Conservation (phyloP, 2,329 filamentous ascomycete species). For the Sclerotinia trifoliorum region DNA sequence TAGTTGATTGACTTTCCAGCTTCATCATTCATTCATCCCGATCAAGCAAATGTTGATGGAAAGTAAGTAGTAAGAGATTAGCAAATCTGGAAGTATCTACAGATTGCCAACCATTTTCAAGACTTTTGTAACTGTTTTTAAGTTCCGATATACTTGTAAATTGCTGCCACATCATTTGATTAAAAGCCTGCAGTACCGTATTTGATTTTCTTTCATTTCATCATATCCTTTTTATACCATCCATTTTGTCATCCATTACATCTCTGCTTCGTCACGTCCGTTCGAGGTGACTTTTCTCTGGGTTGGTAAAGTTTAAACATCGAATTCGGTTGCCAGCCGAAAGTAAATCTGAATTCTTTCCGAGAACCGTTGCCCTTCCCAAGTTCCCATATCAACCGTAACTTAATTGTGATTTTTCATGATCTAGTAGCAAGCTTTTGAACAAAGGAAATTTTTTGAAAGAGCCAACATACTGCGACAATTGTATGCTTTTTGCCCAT, state of each 20-base stretch:
- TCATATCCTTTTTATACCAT: not conserved
- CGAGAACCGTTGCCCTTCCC: not conserved
- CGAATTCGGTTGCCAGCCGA: not conserved
- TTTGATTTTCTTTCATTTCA: not conserved
- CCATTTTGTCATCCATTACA: not conserved
- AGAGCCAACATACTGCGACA: not conserved
- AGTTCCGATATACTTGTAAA: not conserved
- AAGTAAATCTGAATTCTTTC: not conserved
- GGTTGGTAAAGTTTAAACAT: not conserved
- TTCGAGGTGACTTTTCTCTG: not conserved
- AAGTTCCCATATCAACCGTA: not conserved
- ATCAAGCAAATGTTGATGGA: not conserved
- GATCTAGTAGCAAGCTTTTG: not conserved
- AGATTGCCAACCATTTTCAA: conserved; percentile 10
- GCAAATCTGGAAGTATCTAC: not conserved
- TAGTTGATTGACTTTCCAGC: not conserved
- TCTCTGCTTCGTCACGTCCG: not conserved
- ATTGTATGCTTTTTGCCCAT: not conserved
- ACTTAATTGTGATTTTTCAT: not conserved
- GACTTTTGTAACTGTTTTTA: not conserved
- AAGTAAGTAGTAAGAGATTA: not conserved
- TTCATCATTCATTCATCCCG: not conserved
- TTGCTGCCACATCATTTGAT: not conserved
- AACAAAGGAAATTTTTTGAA: not conserved
- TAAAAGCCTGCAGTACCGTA: not conserved